Conservation (phyloP, 2,329 filamentous ascomycete genomes). For the Colletotrichum neosansevieriae region DNA sequence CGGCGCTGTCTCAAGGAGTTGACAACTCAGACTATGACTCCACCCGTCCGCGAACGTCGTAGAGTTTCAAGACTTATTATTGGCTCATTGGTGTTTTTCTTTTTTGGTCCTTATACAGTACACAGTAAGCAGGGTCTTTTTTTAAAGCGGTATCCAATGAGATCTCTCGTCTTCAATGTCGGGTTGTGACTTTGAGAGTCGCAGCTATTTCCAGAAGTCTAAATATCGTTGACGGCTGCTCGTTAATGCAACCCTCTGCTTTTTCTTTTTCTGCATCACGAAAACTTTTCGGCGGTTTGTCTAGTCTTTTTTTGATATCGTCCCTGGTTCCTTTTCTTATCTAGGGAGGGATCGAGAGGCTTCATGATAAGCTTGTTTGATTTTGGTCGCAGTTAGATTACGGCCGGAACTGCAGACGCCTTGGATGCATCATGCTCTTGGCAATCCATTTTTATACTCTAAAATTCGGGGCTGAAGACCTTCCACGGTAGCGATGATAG, state of each 20-base stretch:
- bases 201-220: constrained; percentile 28
- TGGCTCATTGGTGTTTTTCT: neutral
- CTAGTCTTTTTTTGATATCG: neutral
- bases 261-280: neutral
- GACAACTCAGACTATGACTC: neutral
- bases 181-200: constrained; percentile 17
- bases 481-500: no score
- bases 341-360: neutral
- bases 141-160: neutral
- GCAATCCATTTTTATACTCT: neutral
- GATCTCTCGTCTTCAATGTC: neutral
- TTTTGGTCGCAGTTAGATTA: neutral
- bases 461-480: neutral
- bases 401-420: no score
- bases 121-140: constrained; percentile 2
- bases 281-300: neutral
- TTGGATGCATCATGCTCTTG: neutral
- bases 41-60: neutral
- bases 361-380: neutral
- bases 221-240: neutral
- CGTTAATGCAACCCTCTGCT: no score
- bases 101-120: neutral
- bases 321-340: neutral
- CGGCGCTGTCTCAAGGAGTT: constrained; percentile 34
- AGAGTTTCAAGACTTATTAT: constrained; percentile 20